Base-by-base conservation (phyloP, 2,329 filamentous ascomycete genomes). In the Stagonosporopsis cucurbitacearum region DNA sequence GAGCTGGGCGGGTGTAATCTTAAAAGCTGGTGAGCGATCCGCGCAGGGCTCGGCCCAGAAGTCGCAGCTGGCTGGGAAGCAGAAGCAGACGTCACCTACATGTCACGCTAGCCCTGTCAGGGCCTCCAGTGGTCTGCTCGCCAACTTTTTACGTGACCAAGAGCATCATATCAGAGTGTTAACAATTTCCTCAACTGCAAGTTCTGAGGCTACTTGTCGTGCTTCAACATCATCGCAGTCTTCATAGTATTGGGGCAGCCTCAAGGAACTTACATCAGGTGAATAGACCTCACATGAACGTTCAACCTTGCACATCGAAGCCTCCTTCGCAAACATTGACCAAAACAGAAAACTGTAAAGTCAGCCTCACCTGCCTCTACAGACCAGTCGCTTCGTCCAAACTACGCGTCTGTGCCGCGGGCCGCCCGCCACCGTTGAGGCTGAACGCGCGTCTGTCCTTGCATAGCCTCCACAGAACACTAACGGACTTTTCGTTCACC, bases 11-110 rank as follows among this genome's bases (percentile, higher is more conserved):
- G 47, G 6, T 36, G 48, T 36, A 57, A 57, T 57, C 54, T 57
- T 51, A 52, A 55, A 55, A 49, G 44, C 51, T 50, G 28, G 35
- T 50, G 39, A 35, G 26, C 13, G 45, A 55, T 55, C 26, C 46
- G 40, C 35, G 41, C 17, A 32, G 45, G 45, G 45, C 52, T 25
- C 20, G 23, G 52, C 52, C 46, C 41, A 46, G 35, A 36, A 19
- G 28, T 36, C 45, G 26, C 33, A 50, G 46, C 52, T 44, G 30
- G 40, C 40, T n/a, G n/a, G n/a, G n/a, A n/a, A n/a, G n/a, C n/a
- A n/a, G n/a, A 13, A 41, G 41, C 39, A 46, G 36, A 55, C 52
- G 53, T 56, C 51, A 54, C 44, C 35, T 36, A 35, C 50, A 48
- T 48, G 37, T 42, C 30, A 32, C 46, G 30, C 53, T 56, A 56